Evolutionary conservation across 2,329 filamentous ascomycete genomes (phyloP), one percentile per base, ranked within the genome.

Genomic region (Gnomoniopsis smithogilvyi): DNA sequence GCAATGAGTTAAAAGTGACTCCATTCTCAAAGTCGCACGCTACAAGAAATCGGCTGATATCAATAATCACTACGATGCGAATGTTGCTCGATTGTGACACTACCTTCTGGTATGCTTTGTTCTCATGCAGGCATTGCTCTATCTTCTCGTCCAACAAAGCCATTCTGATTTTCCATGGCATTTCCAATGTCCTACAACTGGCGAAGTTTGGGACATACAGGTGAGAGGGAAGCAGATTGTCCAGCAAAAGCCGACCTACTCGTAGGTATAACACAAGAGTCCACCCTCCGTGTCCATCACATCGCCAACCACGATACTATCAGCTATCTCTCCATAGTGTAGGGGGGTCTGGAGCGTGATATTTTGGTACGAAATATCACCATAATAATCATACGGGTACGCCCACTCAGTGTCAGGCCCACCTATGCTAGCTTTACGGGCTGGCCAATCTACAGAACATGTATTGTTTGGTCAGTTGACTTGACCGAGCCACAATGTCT

Each of bases 391-490:
- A 56, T 67, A 72, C 1, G 70, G 69, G 46, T 70, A 72, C 3
- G 68, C 71, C 47, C 61, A 72, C 60, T 67, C 65, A 3, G 65
- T 68, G 58, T 73, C 70, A 4, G 71, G 71, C 0, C 72, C 70
- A 49, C 64, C 64, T 43, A 73, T 70, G 43, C 71, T 70, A 8
- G 22, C 51, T n/a, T 65, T 66, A 12, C 72, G 66, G 2, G 54
- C 62, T 17, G 55, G 14, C 68, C 69, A 73, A 53, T 68, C 65
- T 63, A 26, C 21, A 21, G 15, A 30, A 51, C 22, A 19, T 22
- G 21, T 30, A 15, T 34, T 30, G 26, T 8, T 30, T 30, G 26
- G 26, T 30, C 26, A 30, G 26, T n/a, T 30, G 26, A 30, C 4
- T 30, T 30, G 26, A 30, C 4, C 26, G 8, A 30, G 26, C 4